phyloP scores from a whole-genome alignment of 805 yeast species.

The Starmerella khaoyaiensis region DNA sequence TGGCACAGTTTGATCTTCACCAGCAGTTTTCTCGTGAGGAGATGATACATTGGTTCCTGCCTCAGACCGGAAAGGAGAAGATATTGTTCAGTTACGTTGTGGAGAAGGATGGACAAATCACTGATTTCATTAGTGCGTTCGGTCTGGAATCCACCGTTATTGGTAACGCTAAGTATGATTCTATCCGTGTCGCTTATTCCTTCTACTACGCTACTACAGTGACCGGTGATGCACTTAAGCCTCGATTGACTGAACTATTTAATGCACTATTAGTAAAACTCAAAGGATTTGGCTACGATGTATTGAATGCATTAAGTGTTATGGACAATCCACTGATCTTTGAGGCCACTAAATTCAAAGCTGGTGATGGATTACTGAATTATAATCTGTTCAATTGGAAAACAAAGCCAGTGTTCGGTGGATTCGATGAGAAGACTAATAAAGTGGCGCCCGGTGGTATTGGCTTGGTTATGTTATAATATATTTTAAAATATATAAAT shows the following conservation, averaged over 20 bases:
- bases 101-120: conserved; percentile 44
- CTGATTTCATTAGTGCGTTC: conserved; percentile 86
- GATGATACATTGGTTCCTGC: conserved; percentile 64
- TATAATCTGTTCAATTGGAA: conserved; percentile 86
- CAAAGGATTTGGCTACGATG: conserved; percentile 60
- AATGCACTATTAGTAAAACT: conserved; percentile 68
- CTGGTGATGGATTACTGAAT: conserved; percentile 85
- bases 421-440: conserved; percentile 46
- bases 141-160: conserved; percentile 78
- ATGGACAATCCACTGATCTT: conserved; percentile 82
- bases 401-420: conserved; percentile 71
- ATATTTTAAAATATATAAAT: too few species aligned
- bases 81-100: conserved; percentile 57
- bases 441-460: conserved; percentile 58
- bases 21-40: conserved; percentile 61
- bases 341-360: conserved; percentile 73
- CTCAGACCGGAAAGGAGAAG: conserved; percentile 11
- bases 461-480: conserved; percentile 80
- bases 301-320: conserved; percentile 81
- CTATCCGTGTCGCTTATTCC: conserved; percentile 73
- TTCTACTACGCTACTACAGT: conserved; percentile 78
- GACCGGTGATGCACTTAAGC: conserved; percentile 36
- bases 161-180: conserved; percentile 44
- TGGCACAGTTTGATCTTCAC: conserved; percentile 55
- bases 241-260: conserved; percentile 49